A percentile compares a stretch with the other conserved stretches of the same genome.
Evolutionary conservation across 140 eudicot species (phyloP).

Genomic region (Senecio squalidus): DNA sequence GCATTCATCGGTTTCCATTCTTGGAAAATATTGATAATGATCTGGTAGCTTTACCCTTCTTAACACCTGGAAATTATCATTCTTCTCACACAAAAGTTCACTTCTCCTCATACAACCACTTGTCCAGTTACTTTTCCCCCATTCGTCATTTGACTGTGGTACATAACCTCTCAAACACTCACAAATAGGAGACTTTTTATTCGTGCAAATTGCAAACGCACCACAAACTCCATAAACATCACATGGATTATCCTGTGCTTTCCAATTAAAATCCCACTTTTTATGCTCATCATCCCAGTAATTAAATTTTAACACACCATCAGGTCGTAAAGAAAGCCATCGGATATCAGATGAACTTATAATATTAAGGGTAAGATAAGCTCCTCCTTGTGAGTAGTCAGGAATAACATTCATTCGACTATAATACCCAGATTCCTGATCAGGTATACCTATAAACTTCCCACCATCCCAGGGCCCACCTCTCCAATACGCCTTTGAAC

Average conservation of each 20-base stretch:
- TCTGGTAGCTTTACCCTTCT: slow-evolving; percentile 31
- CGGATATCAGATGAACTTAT: not conserved
- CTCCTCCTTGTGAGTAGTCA: slow-evolving; percentile 16
- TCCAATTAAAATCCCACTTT: slow-evolving; percentile 14
- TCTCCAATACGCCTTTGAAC: slow-evolving; percentile 26
- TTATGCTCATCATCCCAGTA: not conserved
- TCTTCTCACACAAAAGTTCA: slow-evolving; percentile 28
- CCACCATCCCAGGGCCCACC: slow-evolving; percentile 47
- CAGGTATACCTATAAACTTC: slow-evolving; percentile 27
- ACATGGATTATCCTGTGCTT: slow-evolving; percentile 16
- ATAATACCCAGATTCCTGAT: slow-evolving; percentile 7
- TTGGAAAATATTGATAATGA: slow-evolving; percentile 2
- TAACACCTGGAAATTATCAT: slow-evolving; percentile 19
- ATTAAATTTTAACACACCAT: not conserved
- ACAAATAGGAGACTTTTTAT: slow-evolving; percentile 14
- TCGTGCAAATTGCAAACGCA: slow-evolving; percentile 26
- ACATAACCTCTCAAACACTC: slow-evolving; percentile 34
- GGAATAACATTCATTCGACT: slow-evolving; percentile 4
- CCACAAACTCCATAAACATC: slow-evolving; percentile 40
- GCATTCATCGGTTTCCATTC: slow-evolving; percentile 6
- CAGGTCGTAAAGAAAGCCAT: slow-evolving; percentile 1
- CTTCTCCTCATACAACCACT: slow-evolving; percentile 34
- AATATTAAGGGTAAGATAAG: not conserved
- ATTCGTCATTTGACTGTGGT: slow-evolving; percentile 29
- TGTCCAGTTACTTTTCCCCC: slow-evolving; percentile 35